phyloP scores from a whole-genome alignment of 768 basidiomycete genomes.

The Ramaria sp. region DNA sequence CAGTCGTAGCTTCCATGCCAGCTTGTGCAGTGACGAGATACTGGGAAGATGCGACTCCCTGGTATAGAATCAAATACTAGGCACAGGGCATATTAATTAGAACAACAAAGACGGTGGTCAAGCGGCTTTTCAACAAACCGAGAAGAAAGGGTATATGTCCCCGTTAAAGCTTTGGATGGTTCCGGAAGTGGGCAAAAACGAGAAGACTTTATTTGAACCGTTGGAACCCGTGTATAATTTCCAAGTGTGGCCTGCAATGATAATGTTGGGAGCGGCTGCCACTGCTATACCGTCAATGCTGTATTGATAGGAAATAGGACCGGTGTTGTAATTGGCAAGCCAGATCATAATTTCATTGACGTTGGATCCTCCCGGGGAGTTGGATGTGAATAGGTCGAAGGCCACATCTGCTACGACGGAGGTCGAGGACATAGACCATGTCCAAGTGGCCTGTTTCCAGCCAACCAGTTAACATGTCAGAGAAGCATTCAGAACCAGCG shows the following conservation, averaged over 20 bases:
- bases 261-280: slow-evolving; percentile 34
- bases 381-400: slow-evolving; percentile 55
- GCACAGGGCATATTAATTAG: not conserved
- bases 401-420: slow-evolving; percentile 44
- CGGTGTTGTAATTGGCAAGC: slow-evolving; percentile 48
- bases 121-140: slow-evolving; percentile 20
- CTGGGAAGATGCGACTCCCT: slow-evolving; percentile 38
- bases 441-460: slow-evolving; percentile 37
- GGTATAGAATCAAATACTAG: slow-evolving; percentile 41
- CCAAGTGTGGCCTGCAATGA: slow-evolving; percentile 43
- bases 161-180: slow-evolving; percentile 38
- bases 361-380: slow-evolving; percentile 35
- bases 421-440: slow-evolving; percentile 38
- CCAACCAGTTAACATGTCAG: not conserved
- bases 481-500: not conserved
- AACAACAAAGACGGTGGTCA: not conserved
- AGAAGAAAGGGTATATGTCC: slow-evolving; percentile 44
- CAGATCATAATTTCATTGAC: slow-evolving; percentile 50
- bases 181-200: slow-evolving; percentile 30
- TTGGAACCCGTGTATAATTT: slow-evolving; percentile 46
- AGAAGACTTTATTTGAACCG: slow-evolving; percentile 33
- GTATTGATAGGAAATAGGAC: slow-evolving; percentile 45
- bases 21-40: slow-evolving; percentile 50
- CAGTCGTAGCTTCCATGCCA: slow-evolving; percentile 47
- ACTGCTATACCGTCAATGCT: slow-evolving; percentile 33